phyloP scores from a whole-genome alignment of 2,329 filamentous ascomycete genomes.

The Arthrobotrys conoides region DNA sequence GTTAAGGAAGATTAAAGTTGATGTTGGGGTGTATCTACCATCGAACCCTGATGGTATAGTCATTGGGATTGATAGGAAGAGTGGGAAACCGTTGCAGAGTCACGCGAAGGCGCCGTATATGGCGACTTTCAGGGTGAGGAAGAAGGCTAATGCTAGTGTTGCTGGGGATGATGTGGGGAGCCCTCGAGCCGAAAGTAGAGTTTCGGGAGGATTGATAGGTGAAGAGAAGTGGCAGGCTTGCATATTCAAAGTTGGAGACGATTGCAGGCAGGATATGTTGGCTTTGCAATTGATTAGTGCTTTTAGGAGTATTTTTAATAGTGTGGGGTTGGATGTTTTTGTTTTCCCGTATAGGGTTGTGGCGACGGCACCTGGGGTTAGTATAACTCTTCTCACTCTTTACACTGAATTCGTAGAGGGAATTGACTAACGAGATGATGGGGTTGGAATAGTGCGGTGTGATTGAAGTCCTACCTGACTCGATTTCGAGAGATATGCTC shows the following conservation, averaged over 20 bases:
- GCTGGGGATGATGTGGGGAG: constrained; percentile 63
- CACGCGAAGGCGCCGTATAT: constrained; percentile 99
- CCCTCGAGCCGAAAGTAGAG: constrained; percentile 62
- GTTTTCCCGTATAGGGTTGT: constrained; percentile 98
- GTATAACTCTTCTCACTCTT: constrained; percentile 4
- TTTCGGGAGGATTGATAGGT: constrained; percentile 64
- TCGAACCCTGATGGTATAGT: constrained; percentile 98
- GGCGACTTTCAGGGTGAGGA: constrained; percentile 97
- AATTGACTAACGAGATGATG: neutral
- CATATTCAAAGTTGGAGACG: constrained; percentile 99
- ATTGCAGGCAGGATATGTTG: constrained; percentile 96
- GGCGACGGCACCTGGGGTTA: constrained; percentile 85
- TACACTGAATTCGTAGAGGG: too few species aligned
- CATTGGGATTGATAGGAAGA: constrained; percentile 97
- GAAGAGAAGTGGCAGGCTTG: constrained; percentile 99
- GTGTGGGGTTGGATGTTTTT: constrained; percentile 93
- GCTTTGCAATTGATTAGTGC: constrained; percentile 98
- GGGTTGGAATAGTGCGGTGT: constrained; percentile 78
- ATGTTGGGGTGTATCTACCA: constrained; percentile 95
- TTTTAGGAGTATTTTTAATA: constrained; percentile 96
- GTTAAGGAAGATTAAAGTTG: constrained; percentile 94
- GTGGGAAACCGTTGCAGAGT: constrained; percentile 95
- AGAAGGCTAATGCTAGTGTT: constrained; percentile 73
- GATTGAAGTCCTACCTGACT: constrained; percentile 97
- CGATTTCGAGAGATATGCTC: constrained; percentile 98